Conservation (phyloP, 2,329 filamentous ascomycete species). For the Fusarium transvaalense region DNA sequence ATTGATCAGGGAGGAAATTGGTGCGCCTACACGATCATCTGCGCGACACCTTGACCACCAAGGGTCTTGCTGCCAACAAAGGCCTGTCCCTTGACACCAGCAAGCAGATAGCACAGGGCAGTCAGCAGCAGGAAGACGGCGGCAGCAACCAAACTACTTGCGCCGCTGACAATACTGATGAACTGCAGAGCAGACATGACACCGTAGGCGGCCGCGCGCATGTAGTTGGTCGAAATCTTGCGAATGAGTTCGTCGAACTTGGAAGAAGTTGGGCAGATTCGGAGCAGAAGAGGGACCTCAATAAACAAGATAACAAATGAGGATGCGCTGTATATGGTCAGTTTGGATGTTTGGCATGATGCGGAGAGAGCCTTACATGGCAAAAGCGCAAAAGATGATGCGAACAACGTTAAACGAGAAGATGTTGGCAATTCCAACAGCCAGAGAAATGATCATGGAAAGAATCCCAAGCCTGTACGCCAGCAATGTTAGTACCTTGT, state of each 20-base stretch:
- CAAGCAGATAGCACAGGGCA: conserved; percentile 82
- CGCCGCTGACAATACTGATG: conserved; percentile 75
- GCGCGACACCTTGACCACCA: conserved; percentile 90
- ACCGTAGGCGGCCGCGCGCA: conserved; percentile 89
- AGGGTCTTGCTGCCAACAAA: conserved; percentile 96
- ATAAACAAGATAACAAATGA: conserved; percentile 84
- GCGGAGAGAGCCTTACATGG: conserved; percentile 60
- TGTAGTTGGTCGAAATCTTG: conserved; percentile 94
- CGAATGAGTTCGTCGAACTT: conserved; percentile 92
- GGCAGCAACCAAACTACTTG: conserved; percentile 85
- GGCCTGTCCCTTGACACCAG: conserved; percentile 83
- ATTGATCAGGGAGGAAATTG: not conserved
- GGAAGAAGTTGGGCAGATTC: conserved; percentile 95
- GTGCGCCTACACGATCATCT: conserved; percentile 88
- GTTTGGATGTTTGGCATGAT: not conserved
- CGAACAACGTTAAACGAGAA: conserved; percentile 65
- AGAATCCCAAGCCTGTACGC: conserved; percentile 73
- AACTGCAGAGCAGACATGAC: conserved; percentile 87
- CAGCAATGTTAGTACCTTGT: conserved; percentile 24
- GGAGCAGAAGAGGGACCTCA: conserved; percentile 92
- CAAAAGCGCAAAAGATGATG: conserved; percentile 66
- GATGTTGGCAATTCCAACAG: conserved; percentile 76
- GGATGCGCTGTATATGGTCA: conserved; percentile 65
- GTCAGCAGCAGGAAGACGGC: conserved; percentile 85
- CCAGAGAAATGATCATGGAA: conserved; percentile 78